Percentiles rank a stretch among this genome's conserved stretches.
Conservation (phyloP, 495 filamentous ascomycete species). For the Articulospora tetracladia region DNA sequence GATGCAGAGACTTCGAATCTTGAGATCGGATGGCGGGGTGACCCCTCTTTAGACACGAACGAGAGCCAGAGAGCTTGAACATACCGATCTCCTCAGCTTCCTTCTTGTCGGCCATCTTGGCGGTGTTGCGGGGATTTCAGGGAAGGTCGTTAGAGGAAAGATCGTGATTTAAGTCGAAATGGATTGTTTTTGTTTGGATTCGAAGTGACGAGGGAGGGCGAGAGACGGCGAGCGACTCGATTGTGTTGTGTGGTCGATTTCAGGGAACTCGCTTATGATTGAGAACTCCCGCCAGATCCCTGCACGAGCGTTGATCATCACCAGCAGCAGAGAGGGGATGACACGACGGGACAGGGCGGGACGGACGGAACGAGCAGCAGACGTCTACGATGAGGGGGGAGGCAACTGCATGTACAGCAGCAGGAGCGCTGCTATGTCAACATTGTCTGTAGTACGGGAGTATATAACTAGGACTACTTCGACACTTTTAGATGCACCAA, state of each 20-base stretch:
- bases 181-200: neutral
- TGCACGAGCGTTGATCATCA: neutral
- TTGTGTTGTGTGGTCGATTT: constrained; percentile 8
- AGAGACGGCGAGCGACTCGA: neutral
- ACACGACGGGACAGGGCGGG: too few relatives aligned
- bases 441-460: too few relatives aligned
- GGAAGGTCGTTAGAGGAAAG: neutral
- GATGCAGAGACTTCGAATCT: neutral
- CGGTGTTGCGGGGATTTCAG: neutral
- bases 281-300: constrained; percentile 3
- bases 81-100: constrained; percentile 37
- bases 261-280: constrained; percentile 3
- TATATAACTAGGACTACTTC: too few relatives aligned
- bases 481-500: too few relatives aligned
- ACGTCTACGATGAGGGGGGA: too few relatives aligned
- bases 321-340: neutral
- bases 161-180: neutral
- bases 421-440: too few relatives aligned
- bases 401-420: too few relatives aligned
- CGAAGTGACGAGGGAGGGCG: neutral
- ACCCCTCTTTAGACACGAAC: constrained; percentile 12
- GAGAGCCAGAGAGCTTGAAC: constrained; percentile 11
- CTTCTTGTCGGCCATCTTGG: constrained; percentile 29
- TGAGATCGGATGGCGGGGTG: constrained; percentile 24
- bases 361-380: too few relatives aligned